Base-by-base conservation (phyloP, 208 protist species). In the Acanthamoeba sp. region DNA sequence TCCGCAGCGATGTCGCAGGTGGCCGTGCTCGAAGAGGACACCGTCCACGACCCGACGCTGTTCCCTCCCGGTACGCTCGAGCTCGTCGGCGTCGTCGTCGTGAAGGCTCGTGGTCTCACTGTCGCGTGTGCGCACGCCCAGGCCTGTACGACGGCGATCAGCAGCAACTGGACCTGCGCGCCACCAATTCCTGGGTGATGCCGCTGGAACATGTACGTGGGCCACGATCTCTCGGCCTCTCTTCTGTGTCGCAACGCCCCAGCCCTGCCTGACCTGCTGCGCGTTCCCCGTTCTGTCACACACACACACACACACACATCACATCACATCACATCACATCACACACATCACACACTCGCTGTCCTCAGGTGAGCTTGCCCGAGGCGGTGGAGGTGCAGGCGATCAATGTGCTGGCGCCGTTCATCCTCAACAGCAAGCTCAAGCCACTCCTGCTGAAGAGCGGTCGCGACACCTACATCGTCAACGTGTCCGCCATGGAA, bases 401-500 rank as follows among this genome's bases (percentile, higher is more conserved):
- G n/a, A 99, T 99, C 96, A 99, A 99, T 97, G 97, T 98, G 29
- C 96, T 99, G 52, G 98, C 99, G 24, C 99, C 99, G 38, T 99
- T 99, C 93, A 98, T 99, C 62, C 80, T 99, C 78, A 99, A 99
- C 95, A 96, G 96, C 16, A 97, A 97, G 45, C 96, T 99, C 57
- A 99, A 98, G 96, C 95, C 95, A 7, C 98, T 98, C 59, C 95
- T 99, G 12, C 94, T 91, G 6, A 91, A 96, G 22, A 95, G 96
- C 64, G 82, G 97, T 32, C 98, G 98, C 57, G 66, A 73, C 27
- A 62, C 64, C 14, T 99, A 98, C 96, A 98, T 99, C 91, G 99
- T 99, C 94, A 99, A 99, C 95, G 99, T 99, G n/a, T 98, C 97
- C 24, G 99, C 98, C 32, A 99, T 99, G 99, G 99, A 99, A 95